A percentile compares a stretch with the other conserved stretches of the same genome.
phyloP scores from a whole-genome alignment of 1,284 basidiomycete species.

The Phenoliferia sp. region DNA sequence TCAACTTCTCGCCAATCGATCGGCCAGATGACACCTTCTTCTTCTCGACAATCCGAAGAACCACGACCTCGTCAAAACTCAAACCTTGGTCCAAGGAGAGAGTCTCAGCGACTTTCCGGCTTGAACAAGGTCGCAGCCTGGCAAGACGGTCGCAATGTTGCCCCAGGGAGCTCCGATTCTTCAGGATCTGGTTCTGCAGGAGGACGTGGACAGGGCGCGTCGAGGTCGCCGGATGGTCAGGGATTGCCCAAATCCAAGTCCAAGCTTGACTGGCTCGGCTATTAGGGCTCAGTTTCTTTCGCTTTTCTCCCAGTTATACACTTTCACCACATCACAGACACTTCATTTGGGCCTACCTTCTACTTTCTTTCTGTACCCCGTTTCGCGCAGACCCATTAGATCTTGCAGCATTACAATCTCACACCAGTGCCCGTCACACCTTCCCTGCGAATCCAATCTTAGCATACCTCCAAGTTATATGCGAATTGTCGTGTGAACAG shows the following conservation, averaged over 20 bases:
- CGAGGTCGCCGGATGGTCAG: background rate
- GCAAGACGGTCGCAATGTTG: background rate
- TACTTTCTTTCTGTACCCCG: background rate
- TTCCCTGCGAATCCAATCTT: too few relatives aligned
- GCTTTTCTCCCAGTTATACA: background rate
- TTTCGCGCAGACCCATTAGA: too few relatives aligned
- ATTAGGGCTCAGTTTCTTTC: background rate
- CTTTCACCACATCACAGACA: background rate
- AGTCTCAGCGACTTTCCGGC: background rate
- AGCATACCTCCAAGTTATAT: too few relatives aligned
- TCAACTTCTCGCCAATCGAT: background rate
- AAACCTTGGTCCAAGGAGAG: background rate
- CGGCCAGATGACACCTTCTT: background rate
- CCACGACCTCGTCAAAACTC: background rate
- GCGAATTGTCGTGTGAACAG: too few relatives aligned
- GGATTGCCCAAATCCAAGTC: background rate
- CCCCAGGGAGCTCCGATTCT: background rate
- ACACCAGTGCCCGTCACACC: too few relatives aligned
- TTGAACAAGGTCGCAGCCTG: background rate
- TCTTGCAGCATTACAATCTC: too few relatives aligned
- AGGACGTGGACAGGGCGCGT: background rate
- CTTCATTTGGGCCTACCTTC: too few relatives aligned
- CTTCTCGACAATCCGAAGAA: background rate
- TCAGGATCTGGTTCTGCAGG: background rate
- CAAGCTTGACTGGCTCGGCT: constrained; percentile 1